Percentiles rank a stretch among this genome's conserved stretches.
Evolutionary conservation across 1,284 basidiomycete species (phyloP).

Genomic region (Moniliophthora roreri): DNA sequence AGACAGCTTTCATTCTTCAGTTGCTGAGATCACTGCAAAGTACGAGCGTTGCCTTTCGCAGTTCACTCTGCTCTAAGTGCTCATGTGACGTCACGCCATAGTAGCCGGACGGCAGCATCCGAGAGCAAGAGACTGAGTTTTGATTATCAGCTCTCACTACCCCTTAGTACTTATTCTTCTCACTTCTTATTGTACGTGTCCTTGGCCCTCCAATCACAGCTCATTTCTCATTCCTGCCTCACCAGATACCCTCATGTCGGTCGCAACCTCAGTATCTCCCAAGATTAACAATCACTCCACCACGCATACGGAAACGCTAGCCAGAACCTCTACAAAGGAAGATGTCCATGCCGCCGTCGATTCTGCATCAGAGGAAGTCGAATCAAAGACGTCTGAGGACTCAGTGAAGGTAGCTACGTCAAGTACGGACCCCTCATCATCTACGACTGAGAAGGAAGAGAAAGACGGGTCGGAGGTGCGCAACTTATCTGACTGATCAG

Average conservation of each 20-base stretch:
- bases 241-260: not conserved
- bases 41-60: no score
- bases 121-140: no score
- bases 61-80: no score
- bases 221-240: not conserved
- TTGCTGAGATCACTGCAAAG: no score
- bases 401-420: not conserved
- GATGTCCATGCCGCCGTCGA: not conserved
- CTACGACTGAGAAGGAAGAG: not conserved
- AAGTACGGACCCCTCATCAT: not conserved
- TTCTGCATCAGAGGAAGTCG: not conserved
- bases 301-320: not conserved
- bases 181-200: no score
- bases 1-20: no score
- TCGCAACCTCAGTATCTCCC: not conserved
- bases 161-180: no score
- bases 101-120: no score
- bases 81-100: no score
- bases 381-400: not conserved
- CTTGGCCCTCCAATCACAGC: no score
- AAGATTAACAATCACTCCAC: not conserved
- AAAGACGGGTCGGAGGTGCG: constrained; percentile 7
- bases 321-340: not conserved
- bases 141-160: no score
- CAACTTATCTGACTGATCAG: not conserved